Evolutionary conservation across 352 stramenopile species (phyloP), one percentile per base, ranked within the genome.

Genomic region (Phytophthora pseudosyringae): DNA sequence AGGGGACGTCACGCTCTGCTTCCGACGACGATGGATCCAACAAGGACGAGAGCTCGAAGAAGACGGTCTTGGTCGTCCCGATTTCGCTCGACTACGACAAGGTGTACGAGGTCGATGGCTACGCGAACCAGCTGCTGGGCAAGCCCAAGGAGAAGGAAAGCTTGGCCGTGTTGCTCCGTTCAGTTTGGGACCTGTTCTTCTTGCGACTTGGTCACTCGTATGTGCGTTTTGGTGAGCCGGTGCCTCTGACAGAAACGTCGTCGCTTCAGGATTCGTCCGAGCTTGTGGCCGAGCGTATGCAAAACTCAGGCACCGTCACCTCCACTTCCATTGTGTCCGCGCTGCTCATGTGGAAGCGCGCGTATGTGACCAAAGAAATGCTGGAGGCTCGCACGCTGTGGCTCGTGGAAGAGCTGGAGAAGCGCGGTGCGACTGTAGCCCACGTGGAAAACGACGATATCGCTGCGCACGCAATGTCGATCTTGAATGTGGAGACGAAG

Each of bases 21-120:
- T 33, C 15, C 3, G n/a, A 64, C 4, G 38, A 69, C 5, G 39
- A 75, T 45, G 44, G 67, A 64, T 52, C 36, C 26, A 58, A 74
- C 1, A 38, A 18, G 10, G 16, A 48, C 15, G 35, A 76, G 25
- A 15, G 15, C 3, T 57, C 55, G 57, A 88, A 76, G 51, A 85
- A 84, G 33, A 77, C 66, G 8, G 67, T 95, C 1, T 58, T 94
- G 58, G 62, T 97, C 1, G 90, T 97, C 1, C 90, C 90, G 0
- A 93, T 97, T 31, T 90, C 89, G 11, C 71, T 97, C 11, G 89
- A 96, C 64, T 97, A 97, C 59, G 90, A 97, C 69, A 91, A 93
- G 33, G 85, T 94, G 7, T 91, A 93, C 58, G 90, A 97, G 67
- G 86, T 93, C 10, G 75, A 91, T 59, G 85, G 90, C 32, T 97